Percentiles rank a stretch among this genome's conserved stretches.
phyloP scores from a whole-genome alignment of 2,329 filamentous ascomycete genomes.

The Aspergillus persii region DNA sequence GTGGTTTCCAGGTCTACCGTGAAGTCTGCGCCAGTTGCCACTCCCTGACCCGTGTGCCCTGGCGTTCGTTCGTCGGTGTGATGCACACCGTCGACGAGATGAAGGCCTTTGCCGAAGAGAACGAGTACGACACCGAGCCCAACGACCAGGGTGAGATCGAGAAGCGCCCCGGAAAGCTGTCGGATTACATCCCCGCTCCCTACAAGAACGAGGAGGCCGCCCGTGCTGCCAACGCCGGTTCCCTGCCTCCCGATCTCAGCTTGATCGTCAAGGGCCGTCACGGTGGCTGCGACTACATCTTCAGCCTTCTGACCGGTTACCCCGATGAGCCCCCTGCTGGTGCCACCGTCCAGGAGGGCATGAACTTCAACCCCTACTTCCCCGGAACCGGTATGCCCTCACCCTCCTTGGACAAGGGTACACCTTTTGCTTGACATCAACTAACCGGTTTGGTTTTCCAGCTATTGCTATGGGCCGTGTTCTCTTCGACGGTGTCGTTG shows the following conservation, averaged over 20 bases:
- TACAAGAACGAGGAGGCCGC: constrained; percentile 99
- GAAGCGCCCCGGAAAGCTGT: constrained; percentile 97
- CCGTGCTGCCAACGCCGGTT: constrained; percentile 96
- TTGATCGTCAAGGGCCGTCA: constrained; percentile 97
- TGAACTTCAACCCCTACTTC: constrained; percentile 99
- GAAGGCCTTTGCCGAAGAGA: constrained; percentile 94
- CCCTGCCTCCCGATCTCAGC: constrained; percentile 93
- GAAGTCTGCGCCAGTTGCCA: constrained; percentile 98
- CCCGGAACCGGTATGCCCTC: constrained; percentile 73
- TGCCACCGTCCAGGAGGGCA: constrained; percentile 76
- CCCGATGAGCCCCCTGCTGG: constrained; percentile 94
- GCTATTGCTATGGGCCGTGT: constrained; percentile 97
- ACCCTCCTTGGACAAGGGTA: neutral
- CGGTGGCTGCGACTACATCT: constrained; percentile 98
- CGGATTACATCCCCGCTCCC: constrained; percentile 89
- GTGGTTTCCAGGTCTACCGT: constrained; percentile 98
- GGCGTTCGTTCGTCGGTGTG: constrained; percentile 84
- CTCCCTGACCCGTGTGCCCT: constrained; percentile 90
- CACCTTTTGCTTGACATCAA: neutral
- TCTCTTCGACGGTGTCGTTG: constrained; percentile 93
- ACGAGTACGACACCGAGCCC: constrained; percentile 97
- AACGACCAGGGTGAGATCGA: constrained; percentile 98
- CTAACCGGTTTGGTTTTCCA: constrained; percentile 20
- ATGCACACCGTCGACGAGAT: constrained; percentile 96
- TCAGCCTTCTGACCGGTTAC: constrained; percentile 93